Evolutionary conservation across 1,284 basidiomycete species (phyloP).

Genomic region (Leccinum proliferum): DNA sequence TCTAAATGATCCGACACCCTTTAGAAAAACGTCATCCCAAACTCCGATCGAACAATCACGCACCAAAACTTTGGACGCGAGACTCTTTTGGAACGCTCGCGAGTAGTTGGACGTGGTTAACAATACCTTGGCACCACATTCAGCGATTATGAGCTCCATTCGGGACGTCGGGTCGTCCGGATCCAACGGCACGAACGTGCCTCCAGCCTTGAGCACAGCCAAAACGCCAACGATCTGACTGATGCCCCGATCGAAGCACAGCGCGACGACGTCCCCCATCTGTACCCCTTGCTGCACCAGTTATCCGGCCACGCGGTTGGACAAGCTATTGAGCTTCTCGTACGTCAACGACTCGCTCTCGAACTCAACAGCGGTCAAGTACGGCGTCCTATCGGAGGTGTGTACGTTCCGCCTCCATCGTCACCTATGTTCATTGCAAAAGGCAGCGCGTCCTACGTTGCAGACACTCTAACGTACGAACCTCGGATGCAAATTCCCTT

Average conservation of each 20-base stretch:
- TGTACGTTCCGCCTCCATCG: too few species aligned
- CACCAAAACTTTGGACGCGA: constrained; percentile 23
- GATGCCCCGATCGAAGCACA: constrained; percentile 27
- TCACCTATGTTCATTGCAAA: too few species aligned
- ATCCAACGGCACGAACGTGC: constrained; percentile 27
- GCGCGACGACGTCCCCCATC: constrained; percentile 22
- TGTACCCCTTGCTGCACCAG: too few species aligned
- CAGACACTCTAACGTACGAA: too few species aligned
- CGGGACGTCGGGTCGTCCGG: constrained; percentile 28
- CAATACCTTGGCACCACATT: constrained; percentile 25
- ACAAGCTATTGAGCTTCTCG: constrained; percentile 18
- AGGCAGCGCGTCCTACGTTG: too few species aligned
- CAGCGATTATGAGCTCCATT: constrained; percentile 26
- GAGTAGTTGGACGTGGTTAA: constrained; percentile 23
- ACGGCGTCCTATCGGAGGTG: constrained; percentile 1
- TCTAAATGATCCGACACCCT: constrained; percentile 6
- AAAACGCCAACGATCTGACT: constrained; percentile 28
- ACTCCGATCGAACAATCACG: background rate
- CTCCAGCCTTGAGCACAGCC: constrained; percentile 30
- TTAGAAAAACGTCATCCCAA: constrained; percentile 1
- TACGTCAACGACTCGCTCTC: constrained; percentile 24
- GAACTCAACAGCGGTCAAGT: constrained; percentile 22
- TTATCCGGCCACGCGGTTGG: constrained; percentile 11
- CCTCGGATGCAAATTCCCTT: too few species aligned
- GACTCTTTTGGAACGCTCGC: constrained; percentile 18